Base-by-base conservation (phyloP, 371 early-diverging fungal genomes). In the Actinomucor elegans region DNA sequence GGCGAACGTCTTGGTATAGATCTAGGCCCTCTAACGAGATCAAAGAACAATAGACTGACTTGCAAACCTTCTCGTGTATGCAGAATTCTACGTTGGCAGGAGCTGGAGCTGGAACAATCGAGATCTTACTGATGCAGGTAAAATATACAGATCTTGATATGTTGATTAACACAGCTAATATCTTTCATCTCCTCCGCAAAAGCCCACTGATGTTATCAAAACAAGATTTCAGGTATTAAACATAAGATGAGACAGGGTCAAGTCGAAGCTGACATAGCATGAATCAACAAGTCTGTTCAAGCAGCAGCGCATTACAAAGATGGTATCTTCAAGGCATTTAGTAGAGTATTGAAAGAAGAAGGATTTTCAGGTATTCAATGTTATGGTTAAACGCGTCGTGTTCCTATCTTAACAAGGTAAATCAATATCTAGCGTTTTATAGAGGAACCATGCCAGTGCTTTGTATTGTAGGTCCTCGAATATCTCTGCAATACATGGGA, bases 381-480 rank as follows among this genome's bases (percentile, higher is more conserved):
- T n/a, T n/a, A n/a, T n/a, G n/a, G n/a, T n/a, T n/a, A n/a, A n/a
- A n/a, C n/a, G n/a, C n/a, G 21, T 8, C 24, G 1, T 24, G 2
- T 29, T 18, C 48, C 11, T 14, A 20, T 31, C 3, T 11, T 11
- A 2, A 20, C 27, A 26, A 2, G 2, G 26, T 17, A 8, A 5
- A 24, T 18, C 18, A 4, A 18, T 4, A 35, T 26, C 4, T 9
- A 71, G 80, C 75, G 2, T 66, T 79, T 12, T 79, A 79, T 21
- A 54, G 75, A 55, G 80, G 80, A 28, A 79, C 77, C 2, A 43
- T 67, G 2, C 80, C 80, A 11, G 77, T 77, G 2, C 36, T 79
- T 24, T 76, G 75, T 55, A 79, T 79, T 43, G 80, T 77, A 9
- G 71, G 73, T 1, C 80, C 80, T 20, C 68, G 80, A 4, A 69